Base-by-base conservation (phyloP, 169 alveolate genomes). In the Eimeria tenella region DNA sequence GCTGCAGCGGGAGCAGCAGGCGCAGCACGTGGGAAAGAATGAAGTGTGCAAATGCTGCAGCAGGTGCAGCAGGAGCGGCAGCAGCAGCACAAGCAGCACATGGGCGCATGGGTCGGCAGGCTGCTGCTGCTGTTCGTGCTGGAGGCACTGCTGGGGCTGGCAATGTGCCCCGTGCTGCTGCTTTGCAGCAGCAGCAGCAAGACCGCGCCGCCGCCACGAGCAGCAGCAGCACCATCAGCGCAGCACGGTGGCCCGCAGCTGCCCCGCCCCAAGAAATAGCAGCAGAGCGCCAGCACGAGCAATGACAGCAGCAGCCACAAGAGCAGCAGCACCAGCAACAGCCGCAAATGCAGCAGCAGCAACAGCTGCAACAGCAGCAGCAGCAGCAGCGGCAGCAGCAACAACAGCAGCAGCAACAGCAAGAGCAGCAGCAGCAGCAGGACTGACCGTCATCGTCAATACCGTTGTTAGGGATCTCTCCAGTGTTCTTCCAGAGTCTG, bases 391-490 rank as follows among this genome's bases (percentile, higher is more conserved):
- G 5, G 83, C 83, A 73, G 60, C 83, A 73, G 56, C 58, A 73
- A 8, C 83, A 73, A 58, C 58, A 8, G 5, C 83, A 73, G 83
- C 60, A 73, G 70, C 68, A 23, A 42, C 52, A 77, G 50, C 70
- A 52, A 1, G 1, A 0, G 42, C 21, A n/a, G 19, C 58, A 8
- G 56, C 58, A 73, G 83, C 56, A 42, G 13, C 31, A 73, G 83
- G 83, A 23, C 93, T 55, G 60, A 87, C 95, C 86, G 81, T 96
- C 97, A 65, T 96, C 97, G 68, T 96, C 97, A 10, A 96, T 96
- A 79, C 97, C 97, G 70, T 95, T 95, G 53, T 95, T 95, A 23
- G 95, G 95, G 53, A 95, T 86, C 89, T 96, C 97, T 49, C 87
- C 68, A 23, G 60, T 77, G 75, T 96, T 96, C 17, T 86, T 73